These are phyloP conservation scores for Hordeum marinum DNA, from an alignment of 176 grass and related monocot species.

Conservation along the genomic window DNA sequence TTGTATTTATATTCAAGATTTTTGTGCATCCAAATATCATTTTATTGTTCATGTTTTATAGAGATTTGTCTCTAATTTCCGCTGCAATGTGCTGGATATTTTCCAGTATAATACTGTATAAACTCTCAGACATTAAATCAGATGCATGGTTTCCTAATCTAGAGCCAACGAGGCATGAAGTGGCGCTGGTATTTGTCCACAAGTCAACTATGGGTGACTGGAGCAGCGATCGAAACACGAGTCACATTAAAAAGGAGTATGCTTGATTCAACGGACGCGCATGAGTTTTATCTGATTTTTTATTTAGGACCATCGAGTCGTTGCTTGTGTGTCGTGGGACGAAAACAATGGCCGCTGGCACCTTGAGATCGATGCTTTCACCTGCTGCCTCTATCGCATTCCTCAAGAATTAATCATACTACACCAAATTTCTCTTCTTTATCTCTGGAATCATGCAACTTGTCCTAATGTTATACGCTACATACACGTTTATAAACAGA, in stretches of 20 bases:
- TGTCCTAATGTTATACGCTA: no score
- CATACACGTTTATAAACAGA: not conserved
- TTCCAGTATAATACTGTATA: no score
- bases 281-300: not conserved
- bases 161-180: no score
- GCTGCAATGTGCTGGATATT: no score
- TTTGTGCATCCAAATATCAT: no score
- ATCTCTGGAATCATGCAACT: not conserved
- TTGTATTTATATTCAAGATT: no score
- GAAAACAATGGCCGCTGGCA: not conserved
- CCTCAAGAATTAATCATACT: not conserved
- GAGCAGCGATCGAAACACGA: not conserved
- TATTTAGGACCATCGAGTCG: not conserved
- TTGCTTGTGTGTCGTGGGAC: not conserved
- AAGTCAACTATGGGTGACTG: not conserved
- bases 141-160: no score
- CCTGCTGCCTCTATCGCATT: not conserved
- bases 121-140: no score
- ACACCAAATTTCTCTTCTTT: not conserved
- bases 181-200: no score
- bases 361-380: not conserved
- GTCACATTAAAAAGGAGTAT: not conserved
- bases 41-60: no score
- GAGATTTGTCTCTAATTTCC: no score
- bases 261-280: not conserved